Evolutionary conservation across 169 alveolate species (phyloP).

Genomic region (Theileria orientalis): DNA sequence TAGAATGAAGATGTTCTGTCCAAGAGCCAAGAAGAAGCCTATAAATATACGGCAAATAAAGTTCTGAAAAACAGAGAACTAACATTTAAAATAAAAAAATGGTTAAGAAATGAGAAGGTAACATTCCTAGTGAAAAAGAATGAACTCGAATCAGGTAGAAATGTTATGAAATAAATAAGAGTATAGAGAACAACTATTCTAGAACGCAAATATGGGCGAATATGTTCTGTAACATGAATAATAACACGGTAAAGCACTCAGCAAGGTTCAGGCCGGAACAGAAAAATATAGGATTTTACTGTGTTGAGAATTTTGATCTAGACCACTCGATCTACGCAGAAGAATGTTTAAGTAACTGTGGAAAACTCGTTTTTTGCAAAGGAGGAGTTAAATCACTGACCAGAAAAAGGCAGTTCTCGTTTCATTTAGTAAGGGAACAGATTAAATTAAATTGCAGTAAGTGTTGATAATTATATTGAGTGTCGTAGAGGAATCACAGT

Average conservation of each 20-base stretch:
- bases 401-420: neutral
- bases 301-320: slow-evolving; percentile 17
- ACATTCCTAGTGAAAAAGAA: neutral
- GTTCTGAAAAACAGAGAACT: neutral
- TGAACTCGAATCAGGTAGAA: neutral
- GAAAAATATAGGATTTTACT: slow-evolving; percentile 11
- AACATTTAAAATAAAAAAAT: neutral
- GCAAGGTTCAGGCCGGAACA: slow-evolving; percentile 4
- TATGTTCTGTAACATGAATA: slow-evolving; percentile 7
- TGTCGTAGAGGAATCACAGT: slow-evolving; percentile 8
- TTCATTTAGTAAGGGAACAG: neutral
- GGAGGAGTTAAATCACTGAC: neutral
- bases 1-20: no score
- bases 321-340: slow-evolving; percentile 5
- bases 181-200: neutral
- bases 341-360: slow-evolving; percentile 39
- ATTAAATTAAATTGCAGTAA: slow-evolving; percentile 15
- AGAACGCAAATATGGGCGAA: slow-evolving; percentile 22
- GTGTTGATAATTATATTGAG: neutral
- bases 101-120: slow-evolving; percentile 1
- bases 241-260: slow-evolving; percentile 2
- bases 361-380: slow-evolving; percentile 7
- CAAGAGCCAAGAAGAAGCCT: no score
- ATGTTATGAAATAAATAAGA: neutral
- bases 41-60: no score